Percentiles rank a stretch among this genome's conserved stretches.
Evolutionary conservation across 495 filamentous ascomycete species (phyloP).

Genomic region (Evansstolkia leycettana): DNA sequence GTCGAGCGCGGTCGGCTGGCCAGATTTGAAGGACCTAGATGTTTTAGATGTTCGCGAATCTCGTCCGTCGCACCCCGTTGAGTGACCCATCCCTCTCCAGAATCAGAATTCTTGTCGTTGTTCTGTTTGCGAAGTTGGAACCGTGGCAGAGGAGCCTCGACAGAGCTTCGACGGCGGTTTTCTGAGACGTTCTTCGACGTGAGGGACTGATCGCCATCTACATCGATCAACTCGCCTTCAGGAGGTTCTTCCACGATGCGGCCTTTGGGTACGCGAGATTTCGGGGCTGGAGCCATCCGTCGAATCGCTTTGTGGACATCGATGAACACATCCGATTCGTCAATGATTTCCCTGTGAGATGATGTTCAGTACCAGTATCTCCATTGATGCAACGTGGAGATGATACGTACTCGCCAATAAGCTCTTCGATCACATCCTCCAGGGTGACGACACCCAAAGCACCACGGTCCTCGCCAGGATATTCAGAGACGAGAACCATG

Average conservation of each 20-base stretch:
- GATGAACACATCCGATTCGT: constrained; percentile 91
- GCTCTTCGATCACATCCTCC: constrained; percentile 95
- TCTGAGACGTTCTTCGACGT: constrained; percentile 1
- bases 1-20: constrained; percentile 74
- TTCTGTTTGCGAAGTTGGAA: constrained; percentile 29
- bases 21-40: constrained; percentile 85
- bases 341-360: constrained; percentile 56
- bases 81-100: constrained; percentile 19
- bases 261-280: constrained; percentile 46
- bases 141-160: constrained; percentile 38
- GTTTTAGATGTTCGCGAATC: constrained; percentile 71
- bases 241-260: constrained; percentile 39
- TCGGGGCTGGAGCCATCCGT: constrained; percentile 56
- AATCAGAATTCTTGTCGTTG: constrained; percentile 14
- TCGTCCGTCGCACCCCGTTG: constrained; percentile 40
- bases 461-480: constrained; percentile 76
- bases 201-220: constrained; percentile 13
- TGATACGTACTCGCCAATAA: constrained; percentile 82
- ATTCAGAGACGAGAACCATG: constrained; percentile 93
- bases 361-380: constrained; percentile 9
- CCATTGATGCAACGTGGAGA: not conserved
- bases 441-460: constrained; percentile 88
- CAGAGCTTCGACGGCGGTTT: constrained; percentile 28
- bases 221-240: constrained; percentile 26
- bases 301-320: constrained; percentile 96